Base-by-base conservation (phyloP, 2,329 filamentous ascomycete genomes). In the Colletotrichum spaethianum region DNA sequence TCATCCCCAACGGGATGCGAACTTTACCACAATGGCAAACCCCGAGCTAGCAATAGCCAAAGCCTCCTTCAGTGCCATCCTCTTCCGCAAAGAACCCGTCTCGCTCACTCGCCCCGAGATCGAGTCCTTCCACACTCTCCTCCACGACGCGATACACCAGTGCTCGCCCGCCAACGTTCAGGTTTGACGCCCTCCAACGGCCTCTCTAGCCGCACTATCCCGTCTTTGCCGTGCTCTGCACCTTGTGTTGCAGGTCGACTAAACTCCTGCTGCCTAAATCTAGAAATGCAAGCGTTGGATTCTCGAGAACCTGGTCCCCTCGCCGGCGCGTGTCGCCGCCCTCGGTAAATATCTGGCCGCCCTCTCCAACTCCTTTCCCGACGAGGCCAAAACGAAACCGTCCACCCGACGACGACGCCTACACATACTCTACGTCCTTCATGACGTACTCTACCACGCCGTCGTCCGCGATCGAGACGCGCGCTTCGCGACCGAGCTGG, bases 241-340 rank as follows among this genome's bases (percentile, higher is more conserved):
- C 42, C 23, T 66, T 38, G 20, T 72, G 16, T 64, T 61, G 65
- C 68, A 63, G 62, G 60, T 73, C 75, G 68, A 79, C 83, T 83
- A 84, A 82, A 81, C 74, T 79, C 76, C 79, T 78, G 78, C 75
- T 57, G 57, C 59, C 67, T 79, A 76, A 76, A 44, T 67, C 23
- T 90, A 97, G 95, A 93, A 90, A 87, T 95, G 93, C 89, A 97
- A 95, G 89, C 87, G 89, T 83, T 97, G 94, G 94, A 92, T 96
- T 78, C 83, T 95, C 79, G 88, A 88, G 77, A 90, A 94, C 84
- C 86, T 96, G 79, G 86, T 90, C 77, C 87, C 88, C 70, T 96
- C 94, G 72, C 81, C 88, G 68, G 85, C 88, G 75, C 91, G 94
- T 77, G 88, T 90, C 75, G 84, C 86, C 70, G 89, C 92, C 52